A percentile compares a stretch with the other conserved stretches of the same genome.
These are phyloP conservation scores for Bothriochloa decipiens DNA, from an alignment of 176 grass and related monocot species.

Conservation along the genomic window DNA sequence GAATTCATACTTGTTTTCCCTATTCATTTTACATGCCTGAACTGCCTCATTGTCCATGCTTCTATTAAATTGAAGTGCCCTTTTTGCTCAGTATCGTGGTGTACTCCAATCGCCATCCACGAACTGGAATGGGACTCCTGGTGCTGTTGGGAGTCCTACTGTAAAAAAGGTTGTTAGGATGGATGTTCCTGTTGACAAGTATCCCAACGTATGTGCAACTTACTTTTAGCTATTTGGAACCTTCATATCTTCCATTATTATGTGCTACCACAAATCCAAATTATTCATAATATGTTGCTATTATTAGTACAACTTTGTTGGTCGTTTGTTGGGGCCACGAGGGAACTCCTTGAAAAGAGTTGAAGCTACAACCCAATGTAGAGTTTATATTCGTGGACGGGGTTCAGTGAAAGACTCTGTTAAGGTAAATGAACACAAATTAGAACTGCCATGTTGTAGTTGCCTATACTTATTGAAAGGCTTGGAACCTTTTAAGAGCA, in stretches of 20 bases:
- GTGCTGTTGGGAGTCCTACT: constrained; percentile 45
- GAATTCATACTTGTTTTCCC: constrained; percentile 29
- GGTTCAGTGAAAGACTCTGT: constrained; percentile 94
- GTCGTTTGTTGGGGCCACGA: constrained; percentile 92
- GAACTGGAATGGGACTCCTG: constrained; percentile 64
- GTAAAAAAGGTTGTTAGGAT: constrained; percentile 84
- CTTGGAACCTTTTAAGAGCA: constrained; percentile 9
- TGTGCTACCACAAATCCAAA: constrained; percentile 34
- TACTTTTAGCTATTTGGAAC: constrained; percentile 10
- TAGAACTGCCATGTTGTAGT: constrained; percentile 38
- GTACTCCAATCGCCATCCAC: constrained; percentile 48
- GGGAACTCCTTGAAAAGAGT: constrained; percentile 99
- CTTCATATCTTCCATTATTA: constrained; percentile 27
- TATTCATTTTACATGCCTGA: constrained; percentile 28
- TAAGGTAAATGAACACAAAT: constrained; percentile 70
- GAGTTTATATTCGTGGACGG: constrained; percentile 91
- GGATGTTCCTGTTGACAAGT: constrained; percentile 83
- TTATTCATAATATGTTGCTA: constrained; percentile 41
- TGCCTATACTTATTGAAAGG: constrained; percentile 22
- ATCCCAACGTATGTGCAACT: constrained; percentile 70
- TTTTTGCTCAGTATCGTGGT: constrained; percentile 61
- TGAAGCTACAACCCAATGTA: constrained; percentile 93
- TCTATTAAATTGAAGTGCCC: constrained; percentile 38
- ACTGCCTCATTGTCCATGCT: constrained; percentile 15
- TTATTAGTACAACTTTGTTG: constrained; percentile 96